Evolutionary conservation across 2,329 filamentous ascomycete genomes (phyloP).

Genomic region (Botrytis medusae): DNA sequence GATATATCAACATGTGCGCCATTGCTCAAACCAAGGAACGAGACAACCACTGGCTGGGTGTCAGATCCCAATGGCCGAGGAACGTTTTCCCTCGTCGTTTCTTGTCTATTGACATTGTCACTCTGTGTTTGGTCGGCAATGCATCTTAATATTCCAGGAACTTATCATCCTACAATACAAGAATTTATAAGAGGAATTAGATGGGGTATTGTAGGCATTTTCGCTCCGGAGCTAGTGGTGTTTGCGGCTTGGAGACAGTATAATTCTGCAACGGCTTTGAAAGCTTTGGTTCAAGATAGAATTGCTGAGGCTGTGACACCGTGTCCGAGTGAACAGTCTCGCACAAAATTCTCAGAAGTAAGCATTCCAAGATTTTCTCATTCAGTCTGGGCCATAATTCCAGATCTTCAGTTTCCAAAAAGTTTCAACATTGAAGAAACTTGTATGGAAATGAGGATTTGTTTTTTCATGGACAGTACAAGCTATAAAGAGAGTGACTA

Average conservation of each 20-base stretch:
- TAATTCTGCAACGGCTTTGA: background rate
- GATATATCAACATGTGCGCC: background rate
- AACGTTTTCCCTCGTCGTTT: conserved; percentile 40
- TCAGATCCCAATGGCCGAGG: conserved; percentile 37
- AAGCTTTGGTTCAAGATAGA: background rate
- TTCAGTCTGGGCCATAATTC: background rate
- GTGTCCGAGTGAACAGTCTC: background rate
- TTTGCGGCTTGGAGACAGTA: conserved; percentile 32
- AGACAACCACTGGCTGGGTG: conserved; percentile 18
- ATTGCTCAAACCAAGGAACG: background rate
- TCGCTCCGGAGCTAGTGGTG: conserved; percentile 41
- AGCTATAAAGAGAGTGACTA: background rate
- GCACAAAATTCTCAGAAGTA: background rate
- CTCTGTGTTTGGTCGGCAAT: conserved; percentile 43
- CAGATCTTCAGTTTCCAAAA: too few species aligned
- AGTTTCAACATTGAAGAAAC: too few species aligned
- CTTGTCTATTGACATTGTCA: conserved; percentile 41
- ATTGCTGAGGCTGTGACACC: background rate
- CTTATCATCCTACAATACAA: conserved; percentile 17
- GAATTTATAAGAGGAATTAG: conserved; percentile 29
- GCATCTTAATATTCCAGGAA: conserved; percentile 42
- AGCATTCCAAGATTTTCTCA: background rate
- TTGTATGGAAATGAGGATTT: too few species aligned
- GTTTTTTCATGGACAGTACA: too few species aligned
- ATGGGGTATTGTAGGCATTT: conserved; percentile 39